Percentiles rank a stretch among this genome's conserved stretches.
phyloP scores from a whole-genome alignment of 1,284 basidiomycete genomes.

The Trametes polyzona region DNA sequence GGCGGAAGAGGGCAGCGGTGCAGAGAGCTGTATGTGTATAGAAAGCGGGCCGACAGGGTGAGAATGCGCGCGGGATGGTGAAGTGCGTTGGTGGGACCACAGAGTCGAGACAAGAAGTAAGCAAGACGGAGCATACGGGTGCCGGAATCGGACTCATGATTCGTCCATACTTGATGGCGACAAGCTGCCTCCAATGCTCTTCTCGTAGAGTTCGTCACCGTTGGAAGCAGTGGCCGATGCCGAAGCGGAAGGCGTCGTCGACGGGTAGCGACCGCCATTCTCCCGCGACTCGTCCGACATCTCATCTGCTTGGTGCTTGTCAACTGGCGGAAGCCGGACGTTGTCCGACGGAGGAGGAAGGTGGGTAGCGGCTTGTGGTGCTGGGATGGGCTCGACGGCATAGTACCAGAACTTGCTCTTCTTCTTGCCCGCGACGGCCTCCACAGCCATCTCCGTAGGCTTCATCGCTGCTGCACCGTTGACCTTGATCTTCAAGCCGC shows the following conservation, averaged over 20 bases:
- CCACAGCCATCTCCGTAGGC: conserved; percentile 69
- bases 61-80: conserved; percentile 10
- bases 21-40: conserved; percentile 9
- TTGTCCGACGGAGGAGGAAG: conserved; percentile 3
- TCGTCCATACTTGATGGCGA: conserved; percentile 40
- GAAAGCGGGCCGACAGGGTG: conserved; percentile 11
- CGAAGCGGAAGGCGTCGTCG: conserved; percentile 21
- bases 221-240: conserved; percentile 22
- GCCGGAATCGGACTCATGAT: conserved; percentile 27
- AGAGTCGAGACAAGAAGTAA: conserved; percentile 7
- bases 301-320: conserved; percentile 10
- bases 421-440: conserved; percentile 74
- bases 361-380: conserved; percentile 9
- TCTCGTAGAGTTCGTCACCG: conserved; percentile 30
- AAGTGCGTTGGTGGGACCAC: conserved; percentile 6
- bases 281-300: conserved; percentile 19
- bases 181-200: conserved; percentile 35
- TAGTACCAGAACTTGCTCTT: conserved; percentile 84
- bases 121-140: conserved; percentile 17
- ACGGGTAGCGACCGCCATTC: conserved; percentile 20
- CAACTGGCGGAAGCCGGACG: conserved; percentile 19
- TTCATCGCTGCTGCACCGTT: conserved; percentile 64
- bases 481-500: conserved; percentile 39
- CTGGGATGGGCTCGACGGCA: conserved; percentile 67
- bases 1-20: too few species aligned